phyloP scores from a whole-genome alignment of 2,329 filamentous ascomycete species.

The Ophiocordyceps camponoti-floridani region DNA sequence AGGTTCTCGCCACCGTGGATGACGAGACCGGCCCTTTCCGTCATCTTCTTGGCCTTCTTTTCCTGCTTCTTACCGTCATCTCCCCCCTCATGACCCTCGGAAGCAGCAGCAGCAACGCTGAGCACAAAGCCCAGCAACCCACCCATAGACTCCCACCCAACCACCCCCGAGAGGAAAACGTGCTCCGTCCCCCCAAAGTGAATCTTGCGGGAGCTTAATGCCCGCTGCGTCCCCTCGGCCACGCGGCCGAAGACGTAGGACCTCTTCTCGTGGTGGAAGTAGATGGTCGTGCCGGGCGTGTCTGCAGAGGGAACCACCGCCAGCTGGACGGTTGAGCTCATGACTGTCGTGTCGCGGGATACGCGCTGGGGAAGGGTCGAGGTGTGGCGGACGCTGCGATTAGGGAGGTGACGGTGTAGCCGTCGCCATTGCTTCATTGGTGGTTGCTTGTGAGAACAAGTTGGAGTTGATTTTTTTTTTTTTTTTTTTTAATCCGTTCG shows the following conservation, averaged over 20 bases:
- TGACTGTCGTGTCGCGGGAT: slow-evolving; percentile 18
- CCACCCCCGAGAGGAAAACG: slow-evolving; percentile 65
- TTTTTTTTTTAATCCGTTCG: too few relatives aligned
- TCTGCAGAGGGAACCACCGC: slow-evolving; percentile 73
- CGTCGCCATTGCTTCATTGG: too few relatives aligned
- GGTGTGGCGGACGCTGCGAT: too few relatives aligned
- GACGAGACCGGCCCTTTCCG: slow-evolving; percentile 24
- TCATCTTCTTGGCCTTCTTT: slow-evolving; percentile 17
- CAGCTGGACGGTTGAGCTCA: slow-evolving; percentile 61
- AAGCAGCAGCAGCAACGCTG: slow-evolving; percentile 56
- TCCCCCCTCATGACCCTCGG: too few relatives aligned
- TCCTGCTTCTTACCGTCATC: slow-evolving; percentile 21
- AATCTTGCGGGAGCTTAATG: slow-evolving; percentile 49
- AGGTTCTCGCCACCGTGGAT: slow-evolving; percentile 72
- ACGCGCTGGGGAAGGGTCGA: slow-evolving; percentile 1
- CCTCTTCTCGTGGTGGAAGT: slow-evolving; percentile 65
- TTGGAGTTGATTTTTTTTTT: too few relatives aligned
- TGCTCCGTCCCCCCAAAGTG: slow-evolving; percentile 49
- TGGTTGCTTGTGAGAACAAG: too few relatives aligned
- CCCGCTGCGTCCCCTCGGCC: slow-evolving; percentile 70
- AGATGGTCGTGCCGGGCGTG: slow-evolving; percentile 60
- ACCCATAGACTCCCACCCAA: slow-evolving; percentile 60
- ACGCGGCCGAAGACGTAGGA: slow-evolving; percentile 75
- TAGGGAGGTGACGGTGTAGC: too few relatives aligned
- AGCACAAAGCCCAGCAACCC: slow-evolving; percentile 75